phyloP scores from a whole-genome alignment of 1,139 yeast genomes.

The Zygoascus sp. region DNA sequence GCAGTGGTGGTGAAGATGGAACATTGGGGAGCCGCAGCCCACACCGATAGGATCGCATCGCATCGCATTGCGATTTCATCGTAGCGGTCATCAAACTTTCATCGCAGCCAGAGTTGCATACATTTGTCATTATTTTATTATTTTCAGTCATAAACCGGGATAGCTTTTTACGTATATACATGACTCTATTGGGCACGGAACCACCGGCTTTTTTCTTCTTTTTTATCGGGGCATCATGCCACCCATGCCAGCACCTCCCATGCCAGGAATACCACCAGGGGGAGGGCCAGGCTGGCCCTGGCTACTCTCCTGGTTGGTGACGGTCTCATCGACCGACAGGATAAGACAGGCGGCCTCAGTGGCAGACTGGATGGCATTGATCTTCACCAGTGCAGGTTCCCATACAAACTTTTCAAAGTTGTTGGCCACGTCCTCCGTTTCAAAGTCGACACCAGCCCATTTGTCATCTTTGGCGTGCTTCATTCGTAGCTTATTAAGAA shows the following conservation, averaged over 20 bases:
- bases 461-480: slow-evolving; percentile 89
- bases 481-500: slow-evolving; percentile 84
- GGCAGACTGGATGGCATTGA: slow-evolving; percentile 91
- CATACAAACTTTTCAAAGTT: slow-evolving; percentile 85
- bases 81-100: no score
- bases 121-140: no score
- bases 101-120: no score
- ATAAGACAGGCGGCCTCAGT: slow-evolving; percentile 96
- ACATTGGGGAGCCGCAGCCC: no score
- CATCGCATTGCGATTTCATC: no score
- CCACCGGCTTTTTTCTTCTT: no score
- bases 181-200: slow-evolving; percentile 1
- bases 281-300: slow-evolving; percentile 33
- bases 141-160: neutral
- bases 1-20: no score
- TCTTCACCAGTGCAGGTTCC: slow-evolving; percentile 96
- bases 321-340: slow-evolving; percentile 92
- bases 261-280: slow-evolving; percentile 9
- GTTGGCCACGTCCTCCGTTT: slow-evolving; percentile 72
- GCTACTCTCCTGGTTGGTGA: slow-evolving; percentile 65
- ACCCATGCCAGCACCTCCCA: slow-evolving; percentile 11
- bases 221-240: slow-evolving; percentile 10
- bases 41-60: no score
- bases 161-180: slow-evolving; percentile 1
- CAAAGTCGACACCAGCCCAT: slow-evolving; percentile 92